Evolutionary conservation across 2,329 filamentous ascomycete species (phyloP), one percentile per base, ranked within the genome.

Genomic region (Hymenoscyphus scutula): DNA sequence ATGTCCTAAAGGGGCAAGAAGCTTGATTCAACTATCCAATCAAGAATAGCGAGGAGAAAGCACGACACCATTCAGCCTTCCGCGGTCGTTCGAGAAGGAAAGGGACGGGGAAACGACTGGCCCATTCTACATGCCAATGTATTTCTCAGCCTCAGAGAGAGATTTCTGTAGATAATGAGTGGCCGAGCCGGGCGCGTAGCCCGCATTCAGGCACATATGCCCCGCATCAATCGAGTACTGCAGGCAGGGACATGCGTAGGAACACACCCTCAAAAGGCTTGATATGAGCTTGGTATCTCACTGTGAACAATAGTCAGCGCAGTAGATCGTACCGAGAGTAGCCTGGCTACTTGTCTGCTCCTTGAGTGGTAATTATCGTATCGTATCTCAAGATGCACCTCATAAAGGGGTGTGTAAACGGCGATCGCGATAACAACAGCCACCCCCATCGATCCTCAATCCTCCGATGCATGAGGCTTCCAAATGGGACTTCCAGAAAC

Each of bases 81-180:
- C 23, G 11, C 37, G 2, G 23, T 32, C 25, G 7, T 25, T 17
- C 11, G 17, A 51, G 56, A 23, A 30, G 25, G 23, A 58, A 19
- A 13, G 23, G 23, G 19, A 51, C 10, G 10, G 11, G 45, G 13
- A 51, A 23, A 25, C 45, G 45, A 51, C 45, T 51, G 45, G 45
- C 25, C 53, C 38, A 23, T 15, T 37, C 25, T 25, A 4, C 3
- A 51, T 51, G 27, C 56, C 15, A 58, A 23, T 29, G 19, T 19
- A 57, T 53, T 27, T 34, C 27, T 58, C 38, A 53, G 56, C 56
- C 56, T 58, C 56, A 58, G 30, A 19, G 19, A 15, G 30, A 58
- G 38, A 58, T 51, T 58, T 17, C 37, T 51, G 23, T 48, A 32
- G 38, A 51, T 51, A 48, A 7, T 58, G 27, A 48, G 23, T n/a